Conservation (phyloP, 1,284 basidiomycete species). For the Fistulinella cinereoalba region DNA sequence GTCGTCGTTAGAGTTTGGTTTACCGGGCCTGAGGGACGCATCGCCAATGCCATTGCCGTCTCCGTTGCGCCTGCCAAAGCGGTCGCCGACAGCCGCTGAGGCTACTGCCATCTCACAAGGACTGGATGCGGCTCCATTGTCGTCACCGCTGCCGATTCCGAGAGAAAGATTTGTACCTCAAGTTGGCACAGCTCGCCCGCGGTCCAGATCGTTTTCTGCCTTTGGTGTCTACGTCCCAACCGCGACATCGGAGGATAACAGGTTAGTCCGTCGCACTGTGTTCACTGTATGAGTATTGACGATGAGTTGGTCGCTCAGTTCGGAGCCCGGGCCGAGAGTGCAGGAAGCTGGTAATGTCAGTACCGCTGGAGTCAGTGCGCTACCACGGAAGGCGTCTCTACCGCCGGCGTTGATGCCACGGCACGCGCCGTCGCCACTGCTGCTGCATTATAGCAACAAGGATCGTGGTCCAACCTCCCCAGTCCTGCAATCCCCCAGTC, state of each 20-base stretch:
- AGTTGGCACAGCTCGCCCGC: constrained; percentile 49
- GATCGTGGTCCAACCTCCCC: constrained; percentile 6
- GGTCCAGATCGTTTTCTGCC: constrained; percentile 73
- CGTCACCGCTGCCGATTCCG: constrained; percentile 39
- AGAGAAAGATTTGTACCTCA: constrained; percentile 63
- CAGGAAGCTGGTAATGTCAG: background rate
- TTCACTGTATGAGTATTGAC: no score
- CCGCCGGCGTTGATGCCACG: constrained; percentile 25
- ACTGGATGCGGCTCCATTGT: background rate
- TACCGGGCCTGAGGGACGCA: background rate
- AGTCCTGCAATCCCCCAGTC: constrained; percentile 9
- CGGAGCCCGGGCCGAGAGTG: constrained; percentile 18
- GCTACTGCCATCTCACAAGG: background rate
- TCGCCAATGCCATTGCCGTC: background rate
- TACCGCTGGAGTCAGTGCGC: no score
- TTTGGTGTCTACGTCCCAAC: constrained; percentile 39
- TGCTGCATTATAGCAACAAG: constrained; percentile 8
- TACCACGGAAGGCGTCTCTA: constrained; percentile 10
- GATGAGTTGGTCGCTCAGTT: no score
- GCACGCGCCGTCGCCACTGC: constrained; percentile 18
- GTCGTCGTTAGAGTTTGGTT: background rate
- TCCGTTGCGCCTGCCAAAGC: constrained; percentile 18
- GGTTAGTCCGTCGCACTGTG: constrained; percentile 15
- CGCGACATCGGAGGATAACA: constrained; percentile 7
- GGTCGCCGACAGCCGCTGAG: constrained; percentile 1